phyloP scores from a whole-genome alignment of 495 filamentous ascomycete genomes.

The Jackrogersella minutella region DNA sequence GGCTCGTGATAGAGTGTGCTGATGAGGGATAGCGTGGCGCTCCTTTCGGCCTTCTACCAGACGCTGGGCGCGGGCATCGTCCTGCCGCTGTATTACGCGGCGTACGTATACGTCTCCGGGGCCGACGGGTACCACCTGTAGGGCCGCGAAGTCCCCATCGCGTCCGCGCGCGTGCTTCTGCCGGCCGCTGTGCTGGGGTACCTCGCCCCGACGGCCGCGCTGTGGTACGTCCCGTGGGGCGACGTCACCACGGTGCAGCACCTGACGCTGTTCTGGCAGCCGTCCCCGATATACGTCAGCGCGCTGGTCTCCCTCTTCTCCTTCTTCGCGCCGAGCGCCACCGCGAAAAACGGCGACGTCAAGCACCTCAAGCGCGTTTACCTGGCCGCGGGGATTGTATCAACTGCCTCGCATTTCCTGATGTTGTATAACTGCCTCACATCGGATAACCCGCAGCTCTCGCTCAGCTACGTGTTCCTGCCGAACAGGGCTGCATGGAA shows the following conservation, averaged over 20 bases:
- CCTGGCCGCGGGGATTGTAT: slow-evolving; percentile 25
- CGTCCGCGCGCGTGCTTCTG: slow-evolving; percentile 45
- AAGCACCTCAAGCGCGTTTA: slow-evolving; percentile 41
- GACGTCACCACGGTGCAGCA: slow-evolving; percentile 39
- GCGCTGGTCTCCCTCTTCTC: slow-evolving; percentile 36
- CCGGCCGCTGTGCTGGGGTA: slow-evolving; percentile 45
- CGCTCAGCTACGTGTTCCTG: slow-evolving; percentile 39
- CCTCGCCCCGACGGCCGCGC: slow-evolving; percentile 45
- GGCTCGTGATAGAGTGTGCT: too few species aligned
- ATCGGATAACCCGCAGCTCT: slow-evolving; percentile 31
- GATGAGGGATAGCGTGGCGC: slow-evolving; percentile 15
- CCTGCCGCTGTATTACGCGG: slow-evolving; percentile 51
- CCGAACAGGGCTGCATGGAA: slow-evolving; percentile 24
- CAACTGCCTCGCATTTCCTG: slow-evolving; percentile 23
- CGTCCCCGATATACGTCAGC: slow-evolving; percentile 44
- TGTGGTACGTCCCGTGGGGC: slow-evolving; percentile 43
- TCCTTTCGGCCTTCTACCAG: slow-evolving; percentile 47
- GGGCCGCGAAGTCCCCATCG: slow-evolving; percentile 39
- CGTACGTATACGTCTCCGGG: slow-evolving; percentile 40
- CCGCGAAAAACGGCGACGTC: slow-evolving; percentile 29
- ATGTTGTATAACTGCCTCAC: slow-evolving; percentile 32
- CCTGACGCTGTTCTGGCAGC: slow-evolving; percentile 49
- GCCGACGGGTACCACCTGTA: slow-evolving; percentile 38
- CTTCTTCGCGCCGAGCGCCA: background rate
- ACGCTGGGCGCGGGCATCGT: slow-evolving; percentile 46